These are phyloP conservation scores for Neonectria coccinea DNA, from an alignment of 2,329 filamentous ascomycete genomes.

Conservation along the genomic window DNA sequence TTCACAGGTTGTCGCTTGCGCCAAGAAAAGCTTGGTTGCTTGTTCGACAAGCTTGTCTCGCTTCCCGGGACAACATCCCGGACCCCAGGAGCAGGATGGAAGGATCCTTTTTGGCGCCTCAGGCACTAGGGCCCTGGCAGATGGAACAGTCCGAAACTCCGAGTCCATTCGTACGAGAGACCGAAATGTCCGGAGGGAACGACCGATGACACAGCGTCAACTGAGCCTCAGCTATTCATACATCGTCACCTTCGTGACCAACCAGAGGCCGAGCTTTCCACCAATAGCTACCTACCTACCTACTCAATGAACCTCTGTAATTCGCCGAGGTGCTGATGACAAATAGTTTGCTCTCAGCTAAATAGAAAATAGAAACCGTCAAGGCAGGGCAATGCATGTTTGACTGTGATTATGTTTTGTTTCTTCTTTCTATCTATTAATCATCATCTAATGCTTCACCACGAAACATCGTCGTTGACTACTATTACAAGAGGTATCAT, in stretches of 20 bases:
- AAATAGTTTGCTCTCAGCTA: neutral
- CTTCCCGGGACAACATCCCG: slow-evolving; percentile 32
- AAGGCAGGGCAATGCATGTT: neutral
- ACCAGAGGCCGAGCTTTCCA: neutral
- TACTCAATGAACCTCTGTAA: neutral
- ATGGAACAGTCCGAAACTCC: neutral
- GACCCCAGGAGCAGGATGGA: slow-evolving; percentile 6
- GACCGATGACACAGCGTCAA: neutral
- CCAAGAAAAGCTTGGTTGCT: slow-evolving; percentile 49
- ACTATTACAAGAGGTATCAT: slow-evolving; percentile 18
- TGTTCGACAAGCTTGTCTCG: slow-evolving; percentile 42
- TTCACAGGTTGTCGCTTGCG: slow-evolving; percentile 37
- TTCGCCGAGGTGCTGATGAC: neutral
- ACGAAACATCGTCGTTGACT: slow-evolving; percentile 8
- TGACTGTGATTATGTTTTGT: neutral
- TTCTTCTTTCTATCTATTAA: slow-evolving; percentile 7
- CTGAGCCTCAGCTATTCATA: neutral
- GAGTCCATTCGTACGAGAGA: neutral
- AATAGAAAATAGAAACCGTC: too few species aligned
- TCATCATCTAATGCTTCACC: slow-evolving; percentile 5
- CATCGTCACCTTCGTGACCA: neutral
- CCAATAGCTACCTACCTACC: neutral
- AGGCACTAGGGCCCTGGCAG: neutral
- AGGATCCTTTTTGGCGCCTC: slow-evolving; percentile 1
- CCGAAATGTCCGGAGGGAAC: neutral